A percentile compares a stretch with the other conserved stretches of the same genome.
Conservation (phyloP, 139 green algal genomes). For the Edaphochlamys debaryana region DNA sequence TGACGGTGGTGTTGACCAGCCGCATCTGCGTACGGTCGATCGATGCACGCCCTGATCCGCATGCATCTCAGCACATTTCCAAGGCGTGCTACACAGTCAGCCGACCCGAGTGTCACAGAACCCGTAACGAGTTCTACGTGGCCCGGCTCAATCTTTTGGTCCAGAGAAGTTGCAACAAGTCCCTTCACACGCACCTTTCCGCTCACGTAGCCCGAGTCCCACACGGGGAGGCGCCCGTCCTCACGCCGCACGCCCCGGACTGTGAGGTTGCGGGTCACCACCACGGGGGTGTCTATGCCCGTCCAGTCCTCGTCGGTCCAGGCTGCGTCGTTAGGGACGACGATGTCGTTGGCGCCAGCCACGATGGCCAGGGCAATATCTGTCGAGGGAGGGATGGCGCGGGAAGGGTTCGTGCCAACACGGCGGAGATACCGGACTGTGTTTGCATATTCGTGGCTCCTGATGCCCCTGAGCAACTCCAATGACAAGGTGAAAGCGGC, state of each 20-base stretch:
- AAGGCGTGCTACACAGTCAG: no score
- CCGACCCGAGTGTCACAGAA: no score
- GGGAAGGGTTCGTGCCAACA: no score
- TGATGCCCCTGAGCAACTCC: no score
- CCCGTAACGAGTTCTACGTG: no score
- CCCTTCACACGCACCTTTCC: not conserved
- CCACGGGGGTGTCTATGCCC: not conserved
- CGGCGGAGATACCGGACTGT: no score
- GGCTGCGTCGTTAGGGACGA: not conserved
- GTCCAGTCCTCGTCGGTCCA: not conserved
- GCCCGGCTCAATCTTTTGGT: no score
- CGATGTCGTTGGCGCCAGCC: not conserved
- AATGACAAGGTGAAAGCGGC: no score
- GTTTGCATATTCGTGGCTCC: no score
- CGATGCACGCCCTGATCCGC: no score
- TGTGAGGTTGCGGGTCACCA: not conserved
- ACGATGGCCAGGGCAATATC: not conserved
- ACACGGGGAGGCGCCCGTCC: not conserved
- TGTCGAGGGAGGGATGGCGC: not conserved
- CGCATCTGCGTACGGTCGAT: not conserved
- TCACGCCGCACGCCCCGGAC: not conserved
- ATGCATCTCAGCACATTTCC: no score
- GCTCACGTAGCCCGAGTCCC: not conserved
- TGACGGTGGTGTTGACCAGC: not conserved
- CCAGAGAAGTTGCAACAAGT: no score